phyloP scores from a whole-genome alignment of 164 flowering plant genomes.

The Berberis thunbergii region DNA sequence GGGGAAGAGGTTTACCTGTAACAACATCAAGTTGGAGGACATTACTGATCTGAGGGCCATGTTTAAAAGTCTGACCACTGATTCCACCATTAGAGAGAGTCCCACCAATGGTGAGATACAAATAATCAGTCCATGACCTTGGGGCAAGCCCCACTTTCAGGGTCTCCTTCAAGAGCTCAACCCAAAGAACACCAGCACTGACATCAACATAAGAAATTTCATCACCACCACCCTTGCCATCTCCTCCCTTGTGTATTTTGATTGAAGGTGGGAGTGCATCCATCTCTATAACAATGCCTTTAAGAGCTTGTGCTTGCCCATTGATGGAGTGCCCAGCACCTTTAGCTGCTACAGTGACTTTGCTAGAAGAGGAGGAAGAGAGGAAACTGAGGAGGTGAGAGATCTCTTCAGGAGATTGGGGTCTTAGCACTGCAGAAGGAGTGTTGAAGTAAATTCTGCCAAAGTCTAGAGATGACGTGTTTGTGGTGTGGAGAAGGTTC shows the following conservation, averaged over 20 bases:
- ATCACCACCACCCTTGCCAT: constrained; percentile 4
- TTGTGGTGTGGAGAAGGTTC: constrained; percentile 19
- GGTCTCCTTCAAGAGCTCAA: constrained; percentile 27
- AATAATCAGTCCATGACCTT: constrained; percentile 43
- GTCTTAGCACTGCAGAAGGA: constrained; percentile 25
- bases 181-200: constrained; percentile 36
- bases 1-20: constrained; percentile 20
- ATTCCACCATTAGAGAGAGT: constrained; percentile 46
- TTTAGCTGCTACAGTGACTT: constrained; percentile 27
- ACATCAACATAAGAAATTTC: constrained; percentile 29
- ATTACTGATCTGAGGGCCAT: constrained; percentile 45
- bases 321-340: constrained; percentile 36
- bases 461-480: constrained; percentile 21
- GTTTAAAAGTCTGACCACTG: constrained; percentile 39
- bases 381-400: constrained; percentile 22
- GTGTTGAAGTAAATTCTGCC: constrained; percentile 26
- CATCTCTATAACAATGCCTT: constrained; percentile 37
- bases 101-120: constrained; percentile 35
- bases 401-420: constrained; percentile 22
- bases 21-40: constrained; percentile 36
- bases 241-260: constrained; percentile 12
- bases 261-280: constrained; percentile 20
- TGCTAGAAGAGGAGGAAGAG: constrained; percentile 19
- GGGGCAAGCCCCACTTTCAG: constrained; percentile 33
- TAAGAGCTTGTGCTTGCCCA: constrained; percentile 34